Base-by-base conservation (phyloP, 2,329 filamentous ascomycete genomes). In the Colletotrichum costaricense region DNA sequence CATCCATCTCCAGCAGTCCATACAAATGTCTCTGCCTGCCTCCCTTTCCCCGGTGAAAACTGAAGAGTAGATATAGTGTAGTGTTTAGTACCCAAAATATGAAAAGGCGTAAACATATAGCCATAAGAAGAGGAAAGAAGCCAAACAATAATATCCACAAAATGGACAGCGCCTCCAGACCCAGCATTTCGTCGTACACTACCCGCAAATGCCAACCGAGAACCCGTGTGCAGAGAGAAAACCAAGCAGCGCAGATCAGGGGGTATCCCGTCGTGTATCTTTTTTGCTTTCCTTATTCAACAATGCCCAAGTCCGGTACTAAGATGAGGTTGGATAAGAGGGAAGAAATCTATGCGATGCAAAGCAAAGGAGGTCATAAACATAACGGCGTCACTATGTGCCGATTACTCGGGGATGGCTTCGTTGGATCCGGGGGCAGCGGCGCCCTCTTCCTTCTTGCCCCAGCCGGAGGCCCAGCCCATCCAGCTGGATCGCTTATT, bases 401-500 rank as follows among this genome's bases (percentile, higher is more conserved):
- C 35, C 60, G 24, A 73, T 71, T 73, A 75, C 72, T 75, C 74
- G 49, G 74, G 74, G 42, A 75, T 75, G 24, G 72, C 52, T 30
- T 75, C 73, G 30, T 54, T 69, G 38, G 55, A 38, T 26, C 42
- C 42, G 42, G 42, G 42, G 42, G 59, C 60, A 38, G 38, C 42
- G 14, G 70, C 71, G 62, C 75, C 63, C 12, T 88, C 87, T 63
- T 90, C 87, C 82, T 89, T 89, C 82, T 87, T 88, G 80, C 85
- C 86, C 79, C 81, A 83, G 33, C 79, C 81, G 12, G 76, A 76
- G 30, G 86, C 85, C 90, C 90, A 92, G 14, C 90, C 90, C 71
- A 92, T 88, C 91, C 91, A 93, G 81, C 90, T 93, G 24, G 86
- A 85, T 60, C 91, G 85, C 84, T 92, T 93, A 78, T 88, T 88